A percentile compares a stretch with the other conserved stretches of the same genome.
Conservation (phyloP, 1,139 yeast species). For the Yamadazyma buinensis region DNA sequence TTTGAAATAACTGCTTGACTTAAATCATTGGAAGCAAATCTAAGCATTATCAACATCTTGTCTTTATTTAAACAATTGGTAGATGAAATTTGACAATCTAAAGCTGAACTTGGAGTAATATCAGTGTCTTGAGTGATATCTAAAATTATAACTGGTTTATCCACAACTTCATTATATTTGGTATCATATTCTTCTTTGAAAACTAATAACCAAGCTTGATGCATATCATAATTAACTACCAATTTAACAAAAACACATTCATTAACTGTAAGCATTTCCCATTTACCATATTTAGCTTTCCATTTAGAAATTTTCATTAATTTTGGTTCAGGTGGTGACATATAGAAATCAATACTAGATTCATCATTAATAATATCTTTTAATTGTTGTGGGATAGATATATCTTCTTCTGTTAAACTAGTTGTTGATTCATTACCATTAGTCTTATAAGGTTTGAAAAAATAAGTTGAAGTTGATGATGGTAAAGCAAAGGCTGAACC, state of each 20-base stretch:
- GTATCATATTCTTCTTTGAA: conserved; percentile 40
- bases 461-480: conserved; percentile 40
- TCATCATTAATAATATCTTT: conserved; percentile 40
- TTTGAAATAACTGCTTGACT: conserved; percentile 23
- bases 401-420: conserved; percentile 15
- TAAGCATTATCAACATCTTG: conserved; percentile 28
- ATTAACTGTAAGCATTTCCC: conserved; percentile 43
- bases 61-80: conserved; percentile 29
- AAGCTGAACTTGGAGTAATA: conserved; percentile 35
- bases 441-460: conserved; percentile 29
- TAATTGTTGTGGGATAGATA: conserved; percentile 32
- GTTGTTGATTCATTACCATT: conserved; percentile 4
- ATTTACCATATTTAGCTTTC: conserved; percentile 42
- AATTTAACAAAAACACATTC: conserved; percentile 37
- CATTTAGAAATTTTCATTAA: conserved; percentile 42
- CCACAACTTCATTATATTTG: conserved; percentile 28
- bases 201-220: conserved; percentile 36
- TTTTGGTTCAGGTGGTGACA: conserved; percentile 33
- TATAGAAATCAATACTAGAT: conserved; percentile 36
- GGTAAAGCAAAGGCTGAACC: conserved; percentile 44
- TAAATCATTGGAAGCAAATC: conserved; percentile 30
- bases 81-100: conserved; percentile 38
- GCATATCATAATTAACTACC: conserved; percentile 31
- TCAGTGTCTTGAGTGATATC: conserved; percentile 25
- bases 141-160: conserved; percentile 35